These are phyloP conservation scores for Daldinia childiae DNA, from an alignment of 495 filamentous ascomycete species.

Conservation along the genomic window DNA sequence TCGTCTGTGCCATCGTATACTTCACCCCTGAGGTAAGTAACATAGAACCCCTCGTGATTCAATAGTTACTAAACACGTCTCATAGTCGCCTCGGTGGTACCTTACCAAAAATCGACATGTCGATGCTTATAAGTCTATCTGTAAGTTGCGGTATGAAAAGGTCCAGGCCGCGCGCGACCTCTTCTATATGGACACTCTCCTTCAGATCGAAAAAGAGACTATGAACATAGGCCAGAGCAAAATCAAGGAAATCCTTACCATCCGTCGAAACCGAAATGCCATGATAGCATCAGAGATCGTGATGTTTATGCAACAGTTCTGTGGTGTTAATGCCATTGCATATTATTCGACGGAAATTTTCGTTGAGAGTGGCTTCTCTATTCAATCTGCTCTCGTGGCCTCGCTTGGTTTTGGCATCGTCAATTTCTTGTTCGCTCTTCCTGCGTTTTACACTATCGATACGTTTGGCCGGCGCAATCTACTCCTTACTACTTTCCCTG, in stretches of 20 bases:
- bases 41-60: not conserved
- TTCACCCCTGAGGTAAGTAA: slow-evolving; percentile 71
- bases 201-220: slow-evolving; percentile 70
- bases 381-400: slow-evolving; percentile 66
- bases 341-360: slow-evolving; percentile 78
- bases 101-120: slow-evolving; percentile 73
- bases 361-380: slow-evolving; percentile 63
- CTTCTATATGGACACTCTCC: slow-evolving; percentile 79
- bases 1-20: slow-evolving; percentile 76
- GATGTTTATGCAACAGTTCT: slow-evolving; percentile 90
- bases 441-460: slow-evolving; percentile 83
- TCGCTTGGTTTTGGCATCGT: slow-evolving; percentile 81
- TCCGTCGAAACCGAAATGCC: slow-evolving; percentile 81
- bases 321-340: slow-evolving; percentile 70
- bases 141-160: slow-evolving; percentile 71
- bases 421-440: slow-evolving; percentile 81
- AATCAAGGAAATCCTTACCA: slow-evolving; percentile 73
- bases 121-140: slow-evolving; percentile 74
- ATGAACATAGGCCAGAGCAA: slow-evolving; percentile 70
- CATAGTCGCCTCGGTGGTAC: slow-evolving; percentile 72
- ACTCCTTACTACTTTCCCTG: slow-evolving; percentile 77
- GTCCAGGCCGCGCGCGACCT: slow-evolving; percentile 83
- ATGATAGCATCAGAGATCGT: slow-evolving; percentile 77
- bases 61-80: slow-evolving; percentile 14
- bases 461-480: slow-evolving; percentile 85